Evolutionary conservation across 148 eudicot genomes (phyloP).

Genomic region (Persicaria tinctoria): DNA sequence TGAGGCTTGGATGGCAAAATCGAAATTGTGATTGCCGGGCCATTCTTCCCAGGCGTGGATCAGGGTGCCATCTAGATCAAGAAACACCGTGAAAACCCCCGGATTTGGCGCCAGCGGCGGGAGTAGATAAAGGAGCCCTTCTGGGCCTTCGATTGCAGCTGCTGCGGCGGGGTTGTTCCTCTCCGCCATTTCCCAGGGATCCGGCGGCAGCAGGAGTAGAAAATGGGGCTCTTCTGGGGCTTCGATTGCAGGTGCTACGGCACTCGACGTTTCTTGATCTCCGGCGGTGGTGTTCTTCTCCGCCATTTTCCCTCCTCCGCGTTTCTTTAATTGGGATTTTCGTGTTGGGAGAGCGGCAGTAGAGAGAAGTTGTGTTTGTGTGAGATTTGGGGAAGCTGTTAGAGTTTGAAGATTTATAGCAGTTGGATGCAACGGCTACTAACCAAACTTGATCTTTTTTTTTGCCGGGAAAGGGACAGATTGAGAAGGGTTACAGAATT

Average conservation of each 20-base stretch:
- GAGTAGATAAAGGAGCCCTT: no score
- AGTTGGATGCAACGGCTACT: not conserved
- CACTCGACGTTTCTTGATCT: slow-evolving; percentile 19
- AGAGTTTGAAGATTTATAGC: not conserved
- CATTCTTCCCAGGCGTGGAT: slow-evolving; percentile 39
- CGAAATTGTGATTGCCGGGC: slow-evolving; percentile 29
- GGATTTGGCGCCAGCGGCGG: no score
- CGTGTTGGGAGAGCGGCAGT: not conserved
- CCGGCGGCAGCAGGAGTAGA: no score
- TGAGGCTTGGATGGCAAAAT: slow-evolving; percentile 16
- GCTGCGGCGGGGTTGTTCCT: slow-evolving; percentile 49
- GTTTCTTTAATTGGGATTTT: not conserved
- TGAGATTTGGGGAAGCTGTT: not conserved
- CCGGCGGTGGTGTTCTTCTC: slow-evolving; percentile 36
- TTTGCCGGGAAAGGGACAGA: no score
- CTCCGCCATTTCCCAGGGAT: no score
- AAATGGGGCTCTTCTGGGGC: no score
- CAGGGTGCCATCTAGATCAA: no score
- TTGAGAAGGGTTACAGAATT: no score
- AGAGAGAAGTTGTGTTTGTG: not conserved
- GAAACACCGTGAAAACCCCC: no score
- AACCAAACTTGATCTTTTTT: not conserved
- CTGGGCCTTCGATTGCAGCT: no score
- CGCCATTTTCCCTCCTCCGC: slow-evolving; percentile 41
- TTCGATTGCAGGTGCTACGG: slow-evolving; percentile 20